A percentile compares a stretch with the other conserved stretches of the same genome.
Conservation (phyloP, 2,329 filamentous ascomycete species). For the Scytalidium sp. region DNA sequence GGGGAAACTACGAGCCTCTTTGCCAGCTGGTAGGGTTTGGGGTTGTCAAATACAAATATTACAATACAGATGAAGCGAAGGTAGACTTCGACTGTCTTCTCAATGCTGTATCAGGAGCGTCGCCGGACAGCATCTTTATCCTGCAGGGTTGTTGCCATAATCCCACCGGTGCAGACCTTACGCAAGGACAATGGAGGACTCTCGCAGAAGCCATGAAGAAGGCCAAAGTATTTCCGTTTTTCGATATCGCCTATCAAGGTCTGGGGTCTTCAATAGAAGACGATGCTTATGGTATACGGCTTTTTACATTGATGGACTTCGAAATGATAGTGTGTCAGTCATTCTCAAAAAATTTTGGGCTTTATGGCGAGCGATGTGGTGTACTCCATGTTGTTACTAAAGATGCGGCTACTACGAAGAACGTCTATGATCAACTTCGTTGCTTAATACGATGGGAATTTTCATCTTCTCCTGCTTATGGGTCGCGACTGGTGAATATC, state of each 20-base stretch:
- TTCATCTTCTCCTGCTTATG: conserved; percentile 27
- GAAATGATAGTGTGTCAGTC: conserved; percentile 33
- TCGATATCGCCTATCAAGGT: conserved; percentile 36
- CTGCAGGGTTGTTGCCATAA: conserved; percentile 37
- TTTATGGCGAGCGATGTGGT: conserved; percentile 34
- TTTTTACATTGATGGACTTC: conserved; percentile 22
- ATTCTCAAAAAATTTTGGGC: conserved; percentile 37
- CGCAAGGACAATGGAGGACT: conserved; percentile 27
- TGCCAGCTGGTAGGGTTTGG: conserved; percentile 28
- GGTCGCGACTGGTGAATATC: conserved; percentile 21
- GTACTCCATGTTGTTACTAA: conserved; percentile 25
- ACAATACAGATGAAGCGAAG: conserved; percentile 19
- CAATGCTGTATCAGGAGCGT: conserved; percentile 19
- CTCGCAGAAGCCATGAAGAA: conserved; percentile 21
- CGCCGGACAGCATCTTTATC: conserved; percentile 29
- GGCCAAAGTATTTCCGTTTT: conserved; percentile 25
- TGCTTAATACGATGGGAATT: conserved; percentile 27
- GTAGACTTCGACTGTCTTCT: conserved; percentile 28
- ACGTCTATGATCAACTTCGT: conserved; percentile 25
- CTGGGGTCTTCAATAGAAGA: conserved; percentile 30
- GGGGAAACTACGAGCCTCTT: conserved; percentile 33
- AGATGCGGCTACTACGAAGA: conserved; percentile 11
- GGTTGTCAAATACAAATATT: conserved; percentile 27
- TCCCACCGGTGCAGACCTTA: conserved; percentile 32
- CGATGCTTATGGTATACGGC: conserved; percentile 27